phyloP scores from a whole-genome alignment of 2,329 filamentous ascomycete genomes.

The Bipolaris cookei region DNA sequence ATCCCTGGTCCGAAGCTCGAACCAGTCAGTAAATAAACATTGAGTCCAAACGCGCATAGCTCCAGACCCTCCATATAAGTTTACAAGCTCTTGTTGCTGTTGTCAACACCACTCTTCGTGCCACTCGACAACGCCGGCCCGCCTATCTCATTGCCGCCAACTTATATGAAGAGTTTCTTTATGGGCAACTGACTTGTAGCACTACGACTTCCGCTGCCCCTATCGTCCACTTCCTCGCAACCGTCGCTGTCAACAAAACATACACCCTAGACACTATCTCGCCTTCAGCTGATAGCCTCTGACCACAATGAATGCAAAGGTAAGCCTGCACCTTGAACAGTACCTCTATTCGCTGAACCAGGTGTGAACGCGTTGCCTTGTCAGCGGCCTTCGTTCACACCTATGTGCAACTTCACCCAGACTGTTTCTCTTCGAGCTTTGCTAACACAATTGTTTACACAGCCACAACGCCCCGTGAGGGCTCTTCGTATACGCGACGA shows the following conservation, averaged over 20 bases:
- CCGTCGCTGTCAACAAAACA: conserved; percentile 30
- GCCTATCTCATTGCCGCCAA: conserved; percentile 50
- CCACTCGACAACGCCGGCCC: conserved; percentile 34
- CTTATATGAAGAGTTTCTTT: conserved; percentile 52
- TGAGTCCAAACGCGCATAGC: conserved; percentile 20
- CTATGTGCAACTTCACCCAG: conserved; percentile 7
- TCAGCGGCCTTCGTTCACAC: conserved; percentile 7
- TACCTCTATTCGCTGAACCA: conserved; percentile 1
- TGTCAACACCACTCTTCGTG: conserved; percentile 38
- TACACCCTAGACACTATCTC: conserved; percentile 17
- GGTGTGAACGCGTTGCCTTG: conserved; percentile 7
- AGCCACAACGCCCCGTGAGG: conserved; percentile 74
- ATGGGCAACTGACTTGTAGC: conserved; percentile 47
- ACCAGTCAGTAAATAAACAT: conserved; percentile 22
- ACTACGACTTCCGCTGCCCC: conserved; percentile 38
- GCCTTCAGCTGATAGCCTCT: conserved; percentile 28
- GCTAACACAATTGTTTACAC: conserved; percentile 29
- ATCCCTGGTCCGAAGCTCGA: conserved; percentile 16
- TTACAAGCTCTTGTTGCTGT: conserved; percentile 25
- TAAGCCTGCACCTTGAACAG: conserved; percentile 31
- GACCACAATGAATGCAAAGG: conserved; percentile 55
- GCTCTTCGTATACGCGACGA: conserved; percentile 71
- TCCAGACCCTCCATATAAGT: conserved; percentile 36
- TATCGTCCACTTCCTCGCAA: conserved; percentile 29
- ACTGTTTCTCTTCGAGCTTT: conserved; percentile 7